phyloP scores from a whole-genome alignment of 352 stramenopile species.

The Phytophthora pini region DNA sequence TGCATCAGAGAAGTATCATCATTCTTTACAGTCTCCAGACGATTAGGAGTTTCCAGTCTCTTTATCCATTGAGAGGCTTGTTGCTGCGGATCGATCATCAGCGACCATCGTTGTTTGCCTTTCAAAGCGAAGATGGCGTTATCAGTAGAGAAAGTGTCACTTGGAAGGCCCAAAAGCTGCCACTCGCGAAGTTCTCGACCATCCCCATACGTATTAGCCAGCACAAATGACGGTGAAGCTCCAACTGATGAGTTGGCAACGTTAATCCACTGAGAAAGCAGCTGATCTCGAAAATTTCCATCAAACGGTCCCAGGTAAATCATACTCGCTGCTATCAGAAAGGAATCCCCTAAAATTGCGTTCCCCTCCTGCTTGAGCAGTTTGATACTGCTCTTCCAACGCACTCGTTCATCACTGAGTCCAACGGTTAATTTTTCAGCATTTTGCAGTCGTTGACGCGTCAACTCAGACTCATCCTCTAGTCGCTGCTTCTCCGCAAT shows the following conservation, averaged over 20 bases:
- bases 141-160: slow-evolving; percentile 88
- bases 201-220: slow-evolving; percentile 83
- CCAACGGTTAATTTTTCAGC: slow-evolving; percentile 71
- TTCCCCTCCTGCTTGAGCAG: slow-evolving; percentile 51
- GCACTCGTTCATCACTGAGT: slow-evolving; percentile 71
- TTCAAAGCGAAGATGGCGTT: slow-evolving; percentile 92
- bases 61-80: slow-evolving; percentile 94
- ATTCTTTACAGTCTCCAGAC: slow-evolving; percentile 79
- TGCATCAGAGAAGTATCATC: slow-evolving; percentile 50
- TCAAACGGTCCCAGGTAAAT: slow-evolving; percentile 78
- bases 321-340: slow-evolving; percentile 67
- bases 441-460: slow-evolving; percentile 55
- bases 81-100: slow-evolving; percentile 95
- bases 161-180: slow-evolving; percentile 90
- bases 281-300: slow-evolving; percentile 37
- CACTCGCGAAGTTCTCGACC: slow-evolving; percentile 86
- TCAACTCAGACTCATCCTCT: slow-evolving; percentile 67
- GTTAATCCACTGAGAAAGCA: slow-evolving; percentile 46
- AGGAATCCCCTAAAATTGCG: slow-evolving; percentile 62
- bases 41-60: slow-evolving; percentile 71
- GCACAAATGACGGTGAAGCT: slow-evolving; percentile 52
- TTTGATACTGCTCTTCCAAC: slow-evolving; percentile 75
- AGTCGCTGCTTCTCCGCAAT: slow-evolving; percentile 74
- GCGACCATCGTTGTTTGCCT: slow-evolving; percentile 86
- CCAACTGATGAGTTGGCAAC: slow-evolving; percentile 19